Evolutionary conservation across 1,139 yeast genomes (phyloP).

Genomic region (Meyerozyma guilliermondii): DNA sequence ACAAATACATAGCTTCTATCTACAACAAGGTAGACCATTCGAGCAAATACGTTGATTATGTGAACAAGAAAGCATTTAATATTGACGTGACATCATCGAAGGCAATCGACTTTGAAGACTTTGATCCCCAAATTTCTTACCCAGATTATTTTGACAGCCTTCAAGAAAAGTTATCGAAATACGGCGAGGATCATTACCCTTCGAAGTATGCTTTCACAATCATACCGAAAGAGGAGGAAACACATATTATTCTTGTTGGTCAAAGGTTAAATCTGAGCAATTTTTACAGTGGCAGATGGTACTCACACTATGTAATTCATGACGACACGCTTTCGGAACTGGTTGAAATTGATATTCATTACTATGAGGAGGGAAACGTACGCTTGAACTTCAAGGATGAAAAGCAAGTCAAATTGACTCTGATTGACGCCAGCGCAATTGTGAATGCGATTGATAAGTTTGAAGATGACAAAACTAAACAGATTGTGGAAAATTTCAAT

Average conservation of each 20-base stretch:
- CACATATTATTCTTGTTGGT: slow-evolving; percentile 55
- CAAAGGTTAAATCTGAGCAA: slow-evolving; percentile 70
- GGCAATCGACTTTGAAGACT: slow-evolving; percentile 49
- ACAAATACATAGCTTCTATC: slow-evolving; percentile 28
- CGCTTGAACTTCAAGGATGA: slow-evolving; percentile 56
- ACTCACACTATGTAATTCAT: slow-evolving; percentile 53
- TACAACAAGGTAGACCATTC: slow-evolving; percentile 28
- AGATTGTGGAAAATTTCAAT: slow-evolving; percentile 59
- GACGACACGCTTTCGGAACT: slow-evolving; percentile 43
- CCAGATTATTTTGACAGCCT: slow-evolving; percentile 30
- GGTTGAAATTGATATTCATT: slow-evolving; percentile 73
- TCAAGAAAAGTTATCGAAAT: slow-evolving; percentile 25
- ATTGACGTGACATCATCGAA: slow-evolving; percentile 45
- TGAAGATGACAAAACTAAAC: slow-evolving; percentile 61
- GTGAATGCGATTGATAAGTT: slow-evolving; percentile 47
- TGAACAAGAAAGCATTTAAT: slow-evolving; percentile 47
- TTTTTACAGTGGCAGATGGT: slow-evolving; percentile 91
- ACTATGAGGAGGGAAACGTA: slow-evolving; percentile 95
- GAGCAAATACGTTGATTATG: slow-evolving; percentile 35
- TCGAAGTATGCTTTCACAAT: slow-evolving; percentile 44
- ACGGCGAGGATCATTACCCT: slow-evolving; percentile 50
- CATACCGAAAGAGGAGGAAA: slow-evolving; percentile 28
- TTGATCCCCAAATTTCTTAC: slow-evolving; percentile 18
- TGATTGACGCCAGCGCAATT: slow-evolving; percentile 25
- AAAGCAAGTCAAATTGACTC: slow-evolving; percentile 20